A percentile compares a stretch with the other conserved stretches of the same genome.
These are phyloP conservation scores for Brassica carinata DNA, from an alignment of 345 rosid genomes.

Conservation along the genomic window DNA sequence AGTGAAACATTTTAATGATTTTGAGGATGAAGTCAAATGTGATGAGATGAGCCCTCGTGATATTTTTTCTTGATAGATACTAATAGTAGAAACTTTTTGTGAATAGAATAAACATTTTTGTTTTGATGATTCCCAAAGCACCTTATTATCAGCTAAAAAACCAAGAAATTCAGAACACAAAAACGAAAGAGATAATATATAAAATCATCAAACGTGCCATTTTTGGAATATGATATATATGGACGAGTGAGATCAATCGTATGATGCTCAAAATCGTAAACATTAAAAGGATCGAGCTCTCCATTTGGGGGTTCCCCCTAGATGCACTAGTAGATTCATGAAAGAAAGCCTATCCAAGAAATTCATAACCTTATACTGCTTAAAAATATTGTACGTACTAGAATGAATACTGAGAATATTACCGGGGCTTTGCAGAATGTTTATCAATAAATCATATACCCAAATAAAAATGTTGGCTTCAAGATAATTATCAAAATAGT, in stretches of 20 bases:
- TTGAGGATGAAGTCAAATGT: slow-evolving; percentile 28
- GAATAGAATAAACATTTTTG: slow-evolving; percentile 2
- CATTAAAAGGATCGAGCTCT: neutral
- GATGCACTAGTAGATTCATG: neutral
- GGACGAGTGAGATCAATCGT: neutral
- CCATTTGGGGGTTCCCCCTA: neutral
- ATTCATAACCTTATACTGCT: neutral
- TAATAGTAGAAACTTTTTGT: neutral
- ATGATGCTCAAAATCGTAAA: neutral
- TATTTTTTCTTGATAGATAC: slow-evolving; percentile 18
- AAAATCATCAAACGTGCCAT: slow-evolving; percentile 10
- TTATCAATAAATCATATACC: neutral
- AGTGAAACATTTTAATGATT: slow-evolving; percentile 9
- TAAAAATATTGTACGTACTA: neutral
- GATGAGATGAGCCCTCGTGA: slow-evolving; percentile 37
- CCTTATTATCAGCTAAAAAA: slow-evolving; percentile 7
- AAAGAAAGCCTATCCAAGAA: neutral
- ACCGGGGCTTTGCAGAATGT: neutral
- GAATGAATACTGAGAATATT: neutral
- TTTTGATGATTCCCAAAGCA: slow-evolving; percentile 40
- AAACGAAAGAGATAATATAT: neutral
- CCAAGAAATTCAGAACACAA: slow-evolving; percentile 5
- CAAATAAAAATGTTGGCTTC: too few relatives aligned
- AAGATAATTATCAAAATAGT: too few relatives aligned
- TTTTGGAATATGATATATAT: neutral